Base-by-base conservation (phyloP, 352 stramenopile species). In the Pythium insidiosum region DNA sequence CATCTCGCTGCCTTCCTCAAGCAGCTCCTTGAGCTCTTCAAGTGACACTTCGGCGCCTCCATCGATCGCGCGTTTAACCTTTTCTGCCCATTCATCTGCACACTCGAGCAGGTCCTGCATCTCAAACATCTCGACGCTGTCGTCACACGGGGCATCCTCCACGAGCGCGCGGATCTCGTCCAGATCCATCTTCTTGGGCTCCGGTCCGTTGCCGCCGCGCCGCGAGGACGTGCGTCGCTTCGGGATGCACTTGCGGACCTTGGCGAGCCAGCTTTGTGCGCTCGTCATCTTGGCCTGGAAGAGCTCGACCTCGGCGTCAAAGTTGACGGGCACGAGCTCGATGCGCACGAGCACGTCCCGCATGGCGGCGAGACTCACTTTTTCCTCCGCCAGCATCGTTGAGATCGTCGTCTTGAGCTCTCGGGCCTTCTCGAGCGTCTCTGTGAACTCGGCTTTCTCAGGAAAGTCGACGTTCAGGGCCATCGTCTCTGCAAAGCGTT, bases 81-180 rank as follows among this genome's bases (percentile, higher is more conserved):
- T 87, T 5, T 74, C 59, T 6, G 77, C 75, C 82, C 82, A 94
- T 31, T 82, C 77, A 43, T 92, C 78, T 2, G 82, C 82, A 58
- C 81, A 94, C 47, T 80, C 79, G 6, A 94, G 56, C n/a, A 94
- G 53, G 21, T 92, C 82, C 47, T 94, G 79, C 79, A 94, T 94
- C 56, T 94, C 82, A 53, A 88, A 91, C 60, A 91, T 83, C 38
- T 94, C 82, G 7, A 65, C 69, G 34, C 70, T 92, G 39, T 88
- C 80, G 45, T 92, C 79, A 56, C 77, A 89, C 0, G 82, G 82
- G n/a, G 79, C 80, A 50, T 89, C 77, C n/a, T 88, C 73, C 4
- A 94, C 77, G 7, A 94, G 52, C 23, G 79, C 75, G 6, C 81
- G 82, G 45, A 94, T 90, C 2, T 67, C 63, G 43, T 84, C 53